Percentiles rank a stretch among this genome's conserved stretches.
Conservation (phyloP, 495 filamentous ascomycete genomes). For the Jackrogersella multiformis region DNA sequence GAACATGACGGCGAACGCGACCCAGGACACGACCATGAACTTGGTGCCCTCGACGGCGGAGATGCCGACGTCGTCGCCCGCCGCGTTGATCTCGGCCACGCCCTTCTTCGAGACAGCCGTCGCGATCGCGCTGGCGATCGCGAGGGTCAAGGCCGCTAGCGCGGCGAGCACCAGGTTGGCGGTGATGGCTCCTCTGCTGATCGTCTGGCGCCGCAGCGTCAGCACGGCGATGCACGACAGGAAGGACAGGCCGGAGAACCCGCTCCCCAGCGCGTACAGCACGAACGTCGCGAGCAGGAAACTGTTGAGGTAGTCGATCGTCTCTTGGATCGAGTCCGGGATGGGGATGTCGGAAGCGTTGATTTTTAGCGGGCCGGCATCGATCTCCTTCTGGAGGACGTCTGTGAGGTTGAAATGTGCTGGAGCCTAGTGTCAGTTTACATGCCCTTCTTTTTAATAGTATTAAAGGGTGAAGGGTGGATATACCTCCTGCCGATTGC, state of each 20-base stretch:
- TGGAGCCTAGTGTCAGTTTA: constrained; percentile 27
- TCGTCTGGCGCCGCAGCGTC: constrained; percentile 44
- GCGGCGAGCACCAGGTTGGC: constrained; percentile 52
- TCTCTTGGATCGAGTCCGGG: constrained; percentile 68
- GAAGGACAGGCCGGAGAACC: constrained; percentile 64
- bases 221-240: constrained; percentile 59
- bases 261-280: constrained; percentile 71
- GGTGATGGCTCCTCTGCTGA: constrained; percentile 51
- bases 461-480: constrained; percentile 34
- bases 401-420: constrained; percentile 68
- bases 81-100: constrained; percentile 45
- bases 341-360: constrained; percentile 67
- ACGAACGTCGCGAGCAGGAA: constrained; percentile 66
- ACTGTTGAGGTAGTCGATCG: constrained; percentile 62
- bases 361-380: constrained; percentile 55
- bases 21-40: constrained; percentile 65
- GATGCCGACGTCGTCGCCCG: constrained; percentile 48
- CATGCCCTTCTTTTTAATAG: not conserved
- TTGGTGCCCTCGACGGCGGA: constrained; percentile 43
- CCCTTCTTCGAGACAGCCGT: constrained; percentile 48
- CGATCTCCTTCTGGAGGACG: constrained; percentile 63
- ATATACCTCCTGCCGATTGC: constrained; percentile 60
- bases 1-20: constrained; percentile 68
- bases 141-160: constrained; percentile 41
- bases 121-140: constrained; percentile 43